Base-by-base conservation (phyloP, 164 flowering plant genomes). In the Liquidambar formosana region DNA sequence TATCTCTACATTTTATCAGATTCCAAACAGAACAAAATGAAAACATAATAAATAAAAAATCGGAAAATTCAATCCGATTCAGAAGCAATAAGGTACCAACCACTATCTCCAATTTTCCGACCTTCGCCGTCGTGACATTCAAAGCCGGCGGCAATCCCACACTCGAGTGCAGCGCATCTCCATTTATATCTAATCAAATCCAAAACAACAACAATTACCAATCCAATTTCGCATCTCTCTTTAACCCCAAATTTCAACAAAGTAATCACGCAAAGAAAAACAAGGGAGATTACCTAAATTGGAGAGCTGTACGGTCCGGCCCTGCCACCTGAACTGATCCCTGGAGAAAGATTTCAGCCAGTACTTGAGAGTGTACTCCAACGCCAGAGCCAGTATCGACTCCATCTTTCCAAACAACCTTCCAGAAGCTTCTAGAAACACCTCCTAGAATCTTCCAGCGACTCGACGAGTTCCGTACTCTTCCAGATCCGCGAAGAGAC, bases 351-450 rank as follows among this genome's bases (percentile, higher is more conserved):
- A 95, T 73, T 90, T 95, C 70, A 95, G 80, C 97, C 97, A 95
- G 80, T 91, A 93, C 85, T 91, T 93, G 72, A 95, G 91, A 49
- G 97, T 95, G 73, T 91, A 95, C 86, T 95, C 97, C 80, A 95
- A 71, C 25, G 99, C 99, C 59, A 85, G 74, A 1, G 96, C 99
- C 21, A 95, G 61, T 21, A 95, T 88, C 71, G 99, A 91, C 82
- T 95, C 97, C 99, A 95, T 94, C 28, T 5, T 21, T 44, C 12
- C 3, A 18, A 9, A 5, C 19, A 15, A 27, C 23, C 71, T 52
- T 52, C 60, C 19, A 21, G 72, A 67, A 61, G 16, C 62, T 64
- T 28, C 47, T 56, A 53, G 49, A 52, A 43, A 16, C 8, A 28
- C 52, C 71, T 38, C 19, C 48, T 28, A 21, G 5, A 56, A n/a